Percentiles rank a stretch among this genome's conserved stretches.
Evolutionary conservation across 352 stramenopile species (phyloP).

Genomic region (Pseudoperonospora humuli): DNA sequence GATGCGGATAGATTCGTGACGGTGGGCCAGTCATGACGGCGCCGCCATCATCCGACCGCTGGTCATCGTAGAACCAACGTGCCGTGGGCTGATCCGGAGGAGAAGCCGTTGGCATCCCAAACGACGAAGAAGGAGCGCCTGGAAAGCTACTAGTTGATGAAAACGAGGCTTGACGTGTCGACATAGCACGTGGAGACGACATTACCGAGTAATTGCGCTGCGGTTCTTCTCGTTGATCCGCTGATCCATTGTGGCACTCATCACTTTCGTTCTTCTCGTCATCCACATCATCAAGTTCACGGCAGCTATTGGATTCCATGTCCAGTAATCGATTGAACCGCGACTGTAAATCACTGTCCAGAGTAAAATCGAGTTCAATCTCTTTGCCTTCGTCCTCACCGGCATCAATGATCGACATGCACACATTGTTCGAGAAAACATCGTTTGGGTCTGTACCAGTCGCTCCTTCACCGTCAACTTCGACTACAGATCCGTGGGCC

Average conservation of each 20-base stretch:
- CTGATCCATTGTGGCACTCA: neutral
- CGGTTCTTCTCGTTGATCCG: slow-evolving; percentile 3
- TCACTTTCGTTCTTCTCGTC: slow-evolving; percentile 24
- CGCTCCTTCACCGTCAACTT: slow-evolving; percentile 13
- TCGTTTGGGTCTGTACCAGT: slow-evolving; percentile 11
- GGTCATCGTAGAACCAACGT: slow-evolving; percentile 76
- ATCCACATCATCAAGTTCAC: slow-evolving; percentile 24
- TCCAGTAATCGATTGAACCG: slow-evolving; percentile 71
- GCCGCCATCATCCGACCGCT: slow-evolving; percentile 21
- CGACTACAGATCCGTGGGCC: slow-evolving; percentile 15
- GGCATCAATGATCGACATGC: slow-evolving; percentile 75
- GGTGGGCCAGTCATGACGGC: slow-evolving; percentile 36
- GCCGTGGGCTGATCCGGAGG: slow-evolving; percentile 65
- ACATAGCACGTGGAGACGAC: slow-evolving; percentile 42
- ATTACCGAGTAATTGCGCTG: slow-evolving; percentile 12
- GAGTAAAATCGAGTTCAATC: slow-evolving; percentile 73
- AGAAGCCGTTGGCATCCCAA: slow-evolving; percentile 37
- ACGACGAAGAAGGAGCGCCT: slow-evolving; percentile 31
- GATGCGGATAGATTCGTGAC: slow-evolving; percentile 77
- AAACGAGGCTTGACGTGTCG: slow-evolving; percentile 41
- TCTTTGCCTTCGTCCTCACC: slow-evolving; percentile 66
- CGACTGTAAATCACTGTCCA: slow-evolving; percentile 67
- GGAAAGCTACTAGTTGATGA: slow-evolving; percentile 46
- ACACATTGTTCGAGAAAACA: slow-evolving; percentile 40
- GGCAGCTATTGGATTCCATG: slow-evolving; percentile 39